Evolutionary conservation across 148 eudicot genomes (phyloP).

Genomic region (Silene conica): DNA sequence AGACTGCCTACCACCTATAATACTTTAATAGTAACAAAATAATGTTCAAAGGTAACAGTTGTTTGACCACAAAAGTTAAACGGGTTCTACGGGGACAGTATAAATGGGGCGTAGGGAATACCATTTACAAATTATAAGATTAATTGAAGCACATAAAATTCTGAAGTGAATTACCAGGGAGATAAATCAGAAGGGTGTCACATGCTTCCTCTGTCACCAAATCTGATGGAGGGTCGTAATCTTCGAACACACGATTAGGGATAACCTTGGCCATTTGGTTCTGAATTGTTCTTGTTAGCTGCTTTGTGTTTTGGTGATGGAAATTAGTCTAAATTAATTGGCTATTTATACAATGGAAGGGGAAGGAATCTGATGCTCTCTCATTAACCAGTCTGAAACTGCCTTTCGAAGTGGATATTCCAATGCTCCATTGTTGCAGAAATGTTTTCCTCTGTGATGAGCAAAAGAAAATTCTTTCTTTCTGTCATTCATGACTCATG

Average conservation of each 20-base stretch:
- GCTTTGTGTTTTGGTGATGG: slow-evolving; percentile 15
- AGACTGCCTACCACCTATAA: too few species aligned
- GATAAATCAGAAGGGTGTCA: slow-evolving; percentile 48
- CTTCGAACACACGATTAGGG: slow-evolving; percentile 31
- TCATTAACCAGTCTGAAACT: neutral
- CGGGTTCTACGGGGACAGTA: too few species aligned
- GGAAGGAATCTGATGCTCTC: slow-evolving; percentile 1
- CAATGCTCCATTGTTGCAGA: slow-evolving; percentile 12
- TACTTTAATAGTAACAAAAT: too few species aligned
- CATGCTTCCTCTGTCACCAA: slow-evolving; percentile 39
- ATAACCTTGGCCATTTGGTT: slow-evolving; percentile 18
- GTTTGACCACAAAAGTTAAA: too few species aligned
- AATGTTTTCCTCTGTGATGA: slow-evolving; percentile 19
- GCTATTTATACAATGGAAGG: slow-evolving; percentile 16
- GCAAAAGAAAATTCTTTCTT: slow-evolving; percentile 18
- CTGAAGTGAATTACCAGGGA: slow-evolving; percentile 42
- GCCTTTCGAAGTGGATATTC: slow-evolving; percentile 30
- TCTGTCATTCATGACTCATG: slow-evolving; percentile 9
- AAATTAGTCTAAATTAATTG: slow-evolving; percentile 1
- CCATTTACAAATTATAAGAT: too few species aligned
- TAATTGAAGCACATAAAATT: neutral
- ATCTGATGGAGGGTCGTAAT: slow-evolving; percentile 44
- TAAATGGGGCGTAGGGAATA: too few species aligned
- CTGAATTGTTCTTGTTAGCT: slow-evolving; percentile 13
- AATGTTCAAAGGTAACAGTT: too few species aligned